These are phyloP conservation scores for Hemisphaericaspora xylofermentans DNA, from an alignment of 1,139 yeast species.

Conservation along the genomic window DNA sequence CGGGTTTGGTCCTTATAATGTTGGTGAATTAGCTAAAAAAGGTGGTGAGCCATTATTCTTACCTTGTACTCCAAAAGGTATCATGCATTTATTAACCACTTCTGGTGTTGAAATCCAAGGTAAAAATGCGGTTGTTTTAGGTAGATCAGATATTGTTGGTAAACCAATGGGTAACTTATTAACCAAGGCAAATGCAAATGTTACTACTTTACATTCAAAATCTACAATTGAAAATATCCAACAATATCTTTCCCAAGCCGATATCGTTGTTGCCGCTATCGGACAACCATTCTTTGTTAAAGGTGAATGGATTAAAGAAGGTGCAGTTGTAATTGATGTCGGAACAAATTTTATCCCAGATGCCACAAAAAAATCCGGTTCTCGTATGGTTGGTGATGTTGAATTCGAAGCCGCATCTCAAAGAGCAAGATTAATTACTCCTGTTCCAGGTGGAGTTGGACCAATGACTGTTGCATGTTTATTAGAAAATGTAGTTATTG, in stretches of 20 bases:
- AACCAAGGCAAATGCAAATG: conserved; percentile 79
- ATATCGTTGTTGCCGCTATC: conserved; percentile 88
- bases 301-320: conserved; percentile 86
- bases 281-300: conserved; percentile 82
- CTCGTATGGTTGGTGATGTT: conserved; percentile 90
- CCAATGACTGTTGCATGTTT: conserved; percentile 99
- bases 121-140: conserved; percentile 87
- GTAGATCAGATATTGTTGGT: conserved; percentile 96
- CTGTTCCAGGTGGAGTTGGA: conserved; percentile 99
- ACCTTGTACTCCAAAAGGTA: conserved; percentile 97
- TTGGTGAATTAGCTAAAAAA: conserved; percentile 88
- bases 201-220: conserved; percentile 79
- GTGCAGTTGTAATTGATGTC: conserved; percentile 89
- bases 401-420: conserved; percentile 68
- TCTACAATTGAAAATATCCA: conserved; percentile 59
- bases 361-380: conserved; percentile 74
- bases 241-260: conserved; percentile 67
- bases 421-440: conserved; percentile 78
- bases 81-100: conserved; percentile 70
- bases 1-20: conserved; percentile 88
- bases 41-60: conserved; percentile 82
- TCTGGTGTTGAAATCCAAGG: conserved; percentile 68
- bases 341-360: conserved; percentile 92
- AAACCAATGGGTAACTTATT: conserved; percentile 85
- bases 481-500: conserved; percentile 78